phyloP scores from a whole-genome alignment of 176 grass and related monocot species.

The Avena eriantha region DNA sequence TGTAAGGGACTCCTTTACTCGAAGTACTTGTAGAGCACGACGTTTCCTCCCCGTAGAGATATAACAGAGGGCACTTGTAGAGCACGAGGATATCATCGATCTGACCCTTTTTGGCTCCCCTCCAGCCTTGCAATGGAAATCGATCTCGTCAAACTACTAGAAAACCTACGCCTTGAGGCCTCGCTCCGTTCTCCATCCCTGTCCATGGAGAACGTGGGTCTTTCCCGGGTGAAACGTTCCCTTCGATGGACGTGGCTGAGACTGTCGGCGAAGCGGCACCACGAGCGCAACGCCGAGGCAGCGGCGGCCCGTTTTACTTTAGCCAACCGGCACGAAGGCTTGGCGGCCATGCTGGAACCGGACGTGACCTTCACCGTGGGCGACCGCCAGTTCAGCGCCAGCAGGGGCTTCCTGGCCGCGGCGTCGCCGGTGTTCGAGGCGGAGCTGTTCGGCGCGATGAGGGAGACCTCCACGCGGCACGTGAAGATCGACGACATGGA shows the following conservation, averaged over 20 bases:
- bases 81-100: too few species aligned
- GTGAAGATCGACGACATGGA: constrained; percentile 38
- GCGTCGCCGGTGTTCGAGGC: constrained; percentile 1
- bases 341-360: not conserved
- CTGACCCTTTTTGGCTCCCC: too few species aligned
- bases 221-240: not conserved
- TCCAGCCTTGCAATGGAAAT: not conserved
- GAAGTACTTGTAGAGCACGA: too few species aligned
- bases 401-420: not conserved
- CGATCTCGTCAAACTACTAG: not conserved
- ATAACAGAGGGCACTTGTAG: too few species aligned
- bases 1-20: too few species aligned
- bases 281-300: not conserved
- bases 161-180: not conserved
- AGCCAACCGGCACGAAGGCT: not conserved
- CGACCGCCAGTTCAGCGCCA: not conserved
- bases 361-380: constrained; percentile 15
- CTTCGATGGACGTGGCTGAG: not conserved
- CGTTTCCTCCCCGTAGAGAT: too few species aligned
- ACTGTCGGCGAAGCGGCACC: not conserved
- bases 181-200: not conserved
- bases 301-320: not conserved
- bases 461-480: not conserved
- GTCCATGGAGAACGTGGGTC: not conserved
- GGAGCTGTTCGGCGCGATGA: constrained; percentile 32